Base-by-base conservation (phyloP, 441 rosid species). In the Gossypium lobatum region DNA sequence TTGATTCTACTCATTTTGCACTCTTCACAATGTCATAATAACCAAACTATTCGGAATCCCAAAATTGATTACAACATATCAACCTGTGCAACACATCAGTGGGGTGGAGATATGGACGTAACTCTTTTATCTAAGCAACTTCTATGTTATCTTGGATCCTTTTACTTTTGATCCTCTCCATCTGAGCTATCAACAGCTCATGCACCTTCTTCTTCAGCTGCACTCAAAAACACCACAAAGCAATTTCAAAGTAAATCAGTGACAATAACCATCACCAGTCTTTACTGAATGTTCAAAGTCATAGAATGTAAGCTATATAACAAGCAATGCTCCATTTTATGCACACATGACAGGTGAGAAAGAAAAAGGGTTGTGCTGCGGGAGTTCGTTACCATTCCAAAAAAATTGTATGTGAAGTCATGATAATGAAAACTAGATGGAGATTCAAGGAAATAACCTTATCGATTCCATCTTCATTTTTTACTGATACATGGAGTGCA, bases 121-220 rank as follows among this genome's bases (percentile, higher is more conserved):
- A 42, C 67, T n/a, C 73, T 17, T 37, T 55, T 31, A 34, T 34
- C 73, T 70, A 31, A 31, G 64, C 60, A 70, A 70, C 63, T 54
- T 53, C 31, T 4, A 48, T 18, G 57, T 61, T 31, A 11, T 58
- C 80, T 73, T 67, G 39, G 55, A 21, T 34, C 59, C 62, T 69
- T 79, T 60, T 57, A 71, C 76, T 80, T 86, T 28, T 76, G 75
- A 92, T 87, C 81, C 85, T 88, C 64, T 81, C 91, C 90, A 83
- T 87, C 80, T 91, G 97, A 70, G 77, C 79, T 68, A 64, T 79
- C 77, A 91, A 80, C 73, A 89, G 68, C 63, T 81, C 81, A 46
- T 86, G 88, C 76, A 91, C 97, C 73, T 73, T 80, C 62, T 62
- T 80, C 79, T 85, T 91, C 55, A 93, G 83, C 98, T 93, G 91